Percentiles rank a stretch among this genome's conserved stretches.
Conservation (phyloP, 2,329 filamentous ascomycete genomes). For the Alternaria panax region DNA sequence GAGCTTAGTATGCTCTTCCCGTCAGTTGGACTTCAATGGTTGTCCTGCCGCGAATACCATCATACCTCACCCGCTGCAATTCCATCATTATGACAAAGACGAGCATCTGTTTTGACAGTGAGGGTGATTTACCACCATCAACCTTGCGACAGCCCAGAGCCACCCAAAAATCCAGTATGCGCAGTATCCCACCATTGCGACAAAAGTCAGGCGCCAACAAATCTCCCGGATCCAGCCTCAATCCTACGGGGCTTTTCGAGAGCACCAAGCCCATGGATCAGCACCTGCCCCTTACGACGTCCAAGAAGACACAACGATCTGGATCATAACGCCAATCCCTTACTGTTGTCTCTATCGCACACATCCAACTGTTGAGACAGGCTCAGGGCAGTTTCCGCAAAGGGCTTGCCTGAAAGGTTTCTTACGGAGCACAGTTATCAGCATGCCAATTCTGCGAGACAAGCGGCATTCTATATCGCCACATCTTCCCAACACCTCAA, state of each 20-base stretch:
- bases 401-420: neutral
- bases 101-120: conserved; percentile 9
- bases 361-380: neutral
- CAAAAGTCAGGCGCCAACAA: conserved; percentile 18
- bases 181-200: conserved; percentile 9
- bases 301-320: neutral
- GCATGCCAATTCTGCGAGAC: neutral
- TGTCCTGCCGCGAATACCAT: conserved; percentile 9
- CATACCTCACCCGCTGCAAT: conserved; percentile 5
- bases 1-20: conserved; percentile 15
- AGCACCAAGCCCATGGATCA: conserved; percentile 12
- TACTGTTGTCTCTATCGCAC: neutral
- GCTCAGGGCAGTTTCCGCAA: neutral
- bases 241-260: conserved; percentile 17
- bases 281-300: neutral
- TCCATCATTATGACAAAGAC: conserved; percentile 1
- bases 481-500: neutral
- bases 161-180: conserved; percentile 2
- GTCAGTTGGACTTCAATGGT: conserved; percentile 1
- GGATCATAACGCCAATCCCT: neutral
- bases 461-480: conserved; percentile 1
- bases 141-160: conserved; percentile 11
- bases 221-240: neutral
- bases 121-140: conserved; percentile 15
- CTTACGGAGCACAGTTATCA: neutral